Evolutionary conservation across 768 basidiomycete species (phyloP).

Genomic region (Termitomyces bulborhizus): DNA sequence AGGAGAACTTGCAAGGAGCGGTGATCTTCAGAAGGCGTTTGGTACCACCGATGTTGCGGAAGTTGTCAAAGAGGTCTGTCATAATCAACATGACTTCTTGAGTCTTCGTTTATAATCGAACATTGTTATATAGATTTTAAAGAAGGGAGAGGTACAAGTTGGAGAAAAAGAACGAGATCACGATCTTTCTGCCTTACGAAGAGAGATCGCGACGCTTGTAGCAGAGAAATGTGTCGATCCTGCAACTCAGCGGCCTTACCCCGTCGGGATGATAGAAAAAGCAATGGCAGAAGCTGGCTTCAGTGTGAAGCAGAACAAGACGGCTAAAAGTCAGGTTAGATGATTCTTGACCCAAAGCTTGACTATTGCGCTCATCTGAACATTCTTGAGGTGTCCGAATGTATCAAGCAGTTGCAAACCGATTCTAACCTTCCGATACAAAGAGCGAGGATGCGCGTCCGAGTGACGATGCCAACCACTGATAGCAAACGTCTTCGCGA

Average conservation of each 20-base stretch:
- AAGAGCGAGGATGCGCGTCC: slow-evolving; percentile 88
- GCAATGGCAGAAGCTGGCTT: slow-evolving; percentile 95
- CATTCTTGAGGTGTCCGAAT: slow-evolving; percentile 68
- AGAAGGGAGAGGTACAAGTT: slow-evolving; percentile 95
- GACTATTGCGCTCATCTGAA: background rate
- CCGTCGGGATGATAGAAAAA: slow-evolving; percentile 95
- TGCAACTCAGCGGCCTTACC: slow-evolving; percentile 79
- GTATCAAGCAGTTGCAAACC: slow-evolving; percentile 76
- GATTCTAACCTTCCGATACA: slow-evolving; percentile 88
- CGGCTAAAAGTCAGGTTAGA: slow-evolving; percentile 86
- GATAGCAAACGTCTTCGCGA: slow-evolving; percentile 68
- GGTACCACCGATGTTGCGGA: slow-evolving; percentile 65
- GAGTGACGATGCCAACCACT: slow-evolving; percentile 63
- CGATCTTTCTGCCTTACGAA: slow-evolving; percentile 72
- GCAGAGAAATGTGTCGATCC: slow-evolving; percentile 97
- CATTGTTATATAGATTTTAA: slow-evolving; percentile 59
- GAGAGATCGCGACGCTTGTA: slow-evolving; percentile 90
- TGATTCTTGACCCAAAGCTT: background rate
- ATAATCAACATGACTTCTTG: background rate
- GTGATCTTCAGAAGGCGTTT: slow-evolving; percentile 91
- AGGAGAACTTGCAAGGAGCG: slow-evolving; percentile 84
- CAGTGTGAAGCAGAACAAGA: slow-evolving; percentile 84
- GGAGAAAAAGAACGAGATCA: slow-evolving; percentile 96
- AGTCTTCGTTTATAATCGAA: background rate
- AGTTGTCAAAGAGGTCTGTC: slow-evolving; percentile 73